phyloP scores from a whole-genome alignment of 225 moss, liverwort and hornwort species.

The Sphagnum tenellum region DNA sequence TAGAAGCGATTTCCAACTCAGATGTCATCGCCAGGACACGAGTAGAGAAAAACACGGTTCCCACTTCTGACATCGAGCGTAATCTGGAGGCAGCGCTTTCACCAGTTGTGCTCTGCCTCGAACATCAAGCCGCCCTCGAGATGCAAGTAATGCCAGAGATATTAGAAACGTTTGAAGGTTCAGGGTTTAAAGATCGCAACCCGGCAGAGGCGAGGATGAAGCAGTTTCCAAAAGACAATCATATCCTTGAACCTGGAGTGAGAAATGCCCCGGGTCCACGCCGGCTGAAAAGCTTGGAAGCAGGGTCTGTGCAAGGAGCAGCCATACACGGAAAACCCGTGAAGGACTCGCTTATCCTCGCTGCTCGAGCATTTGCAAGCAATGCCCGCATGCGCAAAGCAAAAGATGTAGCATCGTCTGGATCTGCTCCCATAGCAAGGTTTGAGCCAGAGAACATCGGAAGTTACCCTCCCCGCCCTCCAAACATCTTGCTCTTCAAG shows the following conservation, averaged over 20 bases:
- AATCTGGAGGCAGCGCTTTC: neutral
- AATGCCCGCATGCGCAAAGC: neutral
- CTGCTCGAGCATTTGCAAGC: conserved; percentile 11
- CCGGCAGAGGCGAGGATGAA: neutral
- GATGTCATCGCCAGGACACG: neutral
- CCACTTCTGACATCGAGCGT: neutral
- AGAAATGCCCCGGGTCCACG: neutral
- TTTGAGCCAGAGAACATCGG: conserved; percentile 47
- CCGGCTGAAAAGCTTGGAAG: neutral
- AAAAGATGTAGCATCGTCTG: neutral
- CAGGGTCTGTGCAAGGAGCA: neutral
- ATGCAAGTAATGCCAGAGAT: conserved; percentile 9
- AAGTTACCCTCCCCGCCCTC: conserved; percentile 39
- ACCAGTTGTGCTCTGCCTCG: neutral
- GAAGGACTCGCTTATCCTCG: conserved; percentile 25
- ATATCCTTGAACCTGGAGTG: neutral
- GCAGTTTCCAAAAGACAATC: neutral
- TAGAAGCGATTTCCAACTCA: conserved; percentile 4
- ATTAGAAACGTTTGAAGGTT: neutral
- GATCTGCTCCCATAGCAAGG: neutral
- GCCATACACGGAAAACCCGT: conserved; percentile 3
- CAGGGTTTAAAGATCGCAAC: neutral
- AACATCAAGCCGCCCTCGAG: neutral
- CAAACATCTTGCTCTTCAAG: conserved; percentile 41
- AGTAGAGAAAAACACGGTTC: neutral